These are phyloP conservation scores for Zymoseptoria brevis DNA, from an alignment of 2,329 filamentous ascomycete genomes.

Conservation along the genomic window DNA sequence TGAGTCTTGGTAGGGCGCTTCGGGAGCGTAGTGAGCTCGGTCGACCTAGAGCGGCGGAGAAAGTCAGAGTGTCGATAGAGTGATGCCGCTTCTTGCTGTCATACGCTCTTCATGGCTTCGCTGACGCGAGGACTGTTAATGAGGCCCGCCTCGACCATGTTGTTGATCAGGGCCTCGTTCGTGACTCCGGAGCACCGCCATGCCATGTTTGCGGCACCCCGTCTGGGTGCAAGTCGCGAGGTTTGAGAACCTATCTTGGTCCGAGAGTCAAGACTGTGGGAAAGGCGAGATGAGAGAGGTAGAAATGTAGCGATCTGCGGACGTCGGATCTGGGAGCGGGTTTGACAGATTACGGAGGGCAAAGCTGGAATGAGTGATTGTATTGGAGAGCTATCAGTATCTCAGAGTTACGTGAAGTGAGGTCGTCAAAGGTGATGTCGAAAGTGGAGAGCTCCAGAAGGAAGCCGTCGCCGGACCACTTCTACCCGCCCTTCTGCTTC, in stretches of 20 bases:
- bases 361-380: neutral
- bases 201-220: conserved; percentile 57
- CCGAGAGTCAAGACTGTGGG: neutral
- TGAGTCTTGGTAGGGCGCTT: conserved; percentile 62
- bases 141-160: conserved; percentile 63
- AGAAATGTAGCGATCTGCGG: neutral
- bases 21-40: conserved; percentile 72
- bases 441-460: neutral
- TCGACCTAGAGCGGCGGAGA: conserved; percentile 59
- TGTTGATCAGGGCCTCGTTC: conserved; percentile 69
- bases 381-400: neutral
- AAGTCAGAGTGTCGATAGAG: neutral
- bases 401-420: neutral
- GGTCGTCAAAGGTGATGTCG: neutral
- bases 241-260: neutral
- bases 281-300: neutral
- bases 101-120: conserved; percentile 68
- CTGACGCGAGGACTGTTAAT: conserved; percentile 66
- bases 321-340: neutral
- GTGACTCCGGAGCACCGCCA: conserved; percentile 74
- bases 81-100: conserved; percentile 3
- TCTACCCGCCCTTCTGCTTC: neutral
- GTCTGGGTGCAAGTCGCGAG: neutral
- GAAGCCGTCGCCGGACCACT: neutral
- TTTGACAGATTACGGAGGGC: neutral